Conservation (phyloP, 2,329 filamentous ascomycete genomes). For the Chlorencoelia australis region DNA sequence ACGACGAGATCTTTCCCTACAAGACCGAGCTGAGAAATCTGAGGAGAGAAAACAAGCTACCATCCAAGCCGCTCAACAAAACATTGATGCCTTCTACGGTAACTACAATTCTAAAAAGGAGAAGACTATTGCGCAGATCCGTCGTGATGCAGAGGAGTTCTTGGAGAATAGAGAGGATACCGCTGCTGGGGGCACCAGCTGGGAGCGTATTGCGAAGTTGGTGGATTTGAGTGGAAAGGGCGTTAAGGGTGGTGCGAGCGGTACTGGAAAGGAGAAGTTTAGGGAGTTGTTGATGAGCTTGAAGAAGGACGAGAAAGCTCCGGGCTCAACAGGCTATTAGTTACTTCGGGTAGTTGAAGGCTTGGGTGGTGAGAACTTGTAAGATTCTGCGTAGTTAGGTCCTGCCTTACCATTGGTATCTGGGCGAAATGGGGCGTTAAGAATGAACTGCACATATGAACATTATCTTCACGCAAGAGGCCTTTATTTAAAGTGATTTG, state of each 20-base stretch:
- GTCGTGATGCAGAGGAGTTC: slow-evolving; percentile 89
- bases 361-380: slow-evolving; percentile 17
- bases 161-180: slow-evolving; percentile 83
- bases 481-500: too few relatives aligned
- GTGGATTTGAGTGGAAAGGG: slow-evolving; percentile 97
- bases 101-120: slow-evolving; percentile 99
- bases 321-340: slow-evolving; percentile 54
- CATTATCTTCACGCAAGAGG: too few relatives aligned
- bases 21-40: slow-evolving; percentile 77
- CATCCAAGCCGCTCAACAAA: slow-evolving; percentile 78
- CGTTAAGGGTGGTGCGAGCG: slow-evolving; percentile 71
- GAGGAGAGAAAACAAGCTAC: slow-evolving; percentile 75
- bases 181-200: slow-evolving; percentile 88
- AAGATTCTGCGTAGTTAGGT: slow-evolving; percentile 21
- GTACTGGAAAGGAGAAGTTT: slow-evolving; percentile 93
- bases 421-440: slow-evolving; percentile 25
- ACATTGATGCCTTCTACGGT: slow-evolving; percentile 98
- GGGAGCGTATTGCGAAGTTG: slow-evolving; percentile 95
- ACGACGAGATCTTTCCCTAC: slow-evolving; percentile 71
- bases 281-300: slow-evolving; percentile 79
- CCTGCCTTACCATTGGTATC: slow-evolving; percentile 17
- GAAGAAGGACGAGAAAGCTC: slow-evolving; percentile 85
- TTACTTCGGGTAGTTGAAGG: not conserved
- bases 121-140: slow-evolving; percentile 79
- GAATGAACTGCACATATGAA: slow-evolving; percentile 24